phyloP scores from a whole-genome alignment of 2,329 filamentous ascomycete species.

The Hortaea sp. region DNA sequence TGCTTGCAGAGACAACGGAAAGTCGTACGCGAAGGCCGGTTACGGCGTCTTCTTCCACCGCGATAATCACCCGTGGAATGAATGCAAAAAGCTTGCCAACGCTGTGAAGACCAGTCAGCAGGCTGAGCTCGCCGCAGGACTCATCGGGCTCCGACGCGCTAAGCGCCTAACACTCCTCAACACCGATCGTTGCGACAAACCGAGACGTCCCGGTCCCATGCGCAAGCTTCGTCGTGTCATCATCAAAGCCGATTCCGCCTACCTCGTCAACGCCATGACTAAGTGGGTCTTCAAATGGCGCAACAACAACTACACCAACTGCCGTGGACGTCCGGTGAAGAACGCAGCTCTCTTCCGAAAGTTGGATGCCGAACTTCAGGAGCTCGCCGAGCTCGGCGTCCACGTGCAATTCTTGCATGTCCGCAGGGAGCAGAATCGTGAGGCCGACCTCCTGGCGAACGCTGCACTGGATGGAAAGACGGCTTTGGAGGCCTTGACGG shows the following conservation, averaged over 20 bases:
- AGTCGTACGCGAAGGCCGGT: conserved; percentile 4
- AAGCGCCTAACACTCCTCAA: not conserved
- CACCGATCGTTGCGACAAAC: not conserved
- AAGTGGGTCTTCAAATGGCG: conserved; percentile 26
- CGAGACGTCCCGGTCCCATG: conserved; percentile 4
- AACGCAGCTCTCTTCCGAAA: conserved; percentile 15
- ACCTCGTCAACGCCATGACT: conserved; percentile 24
- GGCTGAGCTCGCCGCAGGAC: conserved; percentile 12
- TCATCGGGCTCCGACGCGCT: conserved; percentile 9
- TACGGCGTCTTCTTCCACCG: conserved; percentile 14
- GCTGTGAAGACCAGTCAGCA: conserved; percentile 8
- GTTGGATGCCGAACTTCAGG: conserved; percentile 10
- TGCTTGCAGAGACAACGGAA: conserved; percentile 16
- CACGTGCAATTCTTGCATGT: conserved; percentile 22
- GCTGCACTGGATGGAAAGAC: conserved; percentile 6
- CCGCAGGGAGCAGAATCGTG: conserved; percentile 12
- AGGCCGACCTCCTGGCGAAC: conserved; percentile 13
- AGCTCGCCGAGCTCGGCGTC: conserved; percentile 11
- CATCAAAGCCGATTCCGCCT: conserved; percentile 27
- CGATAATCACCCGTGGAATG: conserved; percentile 5
- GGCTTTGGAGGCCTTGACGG: not conserved
- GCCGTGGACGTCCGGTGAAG: conserved; percentile 14
- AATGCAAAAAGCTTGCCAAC: not conserved
- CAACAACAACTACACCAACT: conserved; percentile 18
- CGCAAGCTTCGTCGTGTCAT: conserved; percentile 7